Base-by-base conservation (phyloP, 2,329 filamentous ascomycete genomes). In the Ophiocordyceps camponoti-leonardi region DNA sequence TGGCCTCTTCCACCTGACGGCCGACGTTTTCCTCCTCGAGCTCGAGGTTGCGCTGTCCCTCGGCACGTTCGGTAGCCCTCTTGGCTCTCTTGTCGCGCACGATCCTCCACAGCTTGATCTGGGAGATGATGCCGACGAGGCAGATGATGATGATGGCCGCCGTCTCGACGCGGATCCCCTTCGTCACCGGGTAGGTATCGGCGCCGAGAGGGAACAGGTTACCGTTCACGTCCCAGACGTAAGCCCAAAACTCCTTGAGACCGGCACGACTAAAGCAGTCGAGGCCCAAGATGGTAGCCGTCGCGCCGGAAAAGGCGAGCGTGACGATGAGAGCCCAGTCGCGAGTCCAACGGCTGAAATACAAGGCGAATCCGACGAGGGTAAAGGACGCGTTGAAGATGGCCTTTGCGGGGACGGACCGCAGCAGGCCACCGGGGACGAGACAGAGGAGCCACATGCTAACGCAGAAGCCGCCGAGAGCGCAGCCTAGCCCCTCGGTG, bases 161-260 rank as follows among this genome's bases (percentile, higher is more conserved):
- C 28, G 86, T 75, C 59, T 96, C 90, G 14, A 92, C 88, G 37
- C 79, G 77, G 46, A 95, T 92, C 2, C 85, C 86, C 53, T 80
- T 83, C 0, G 86, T 95, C 13, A 94, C 66, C 0, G 90, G 90
- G 58, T 94, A 96, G 0, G 83, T 86, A 43, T 71, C 69, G 1
- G 83, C 82, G 35, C 77, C 74, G 2, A 86, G 65, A 0, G 88
- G 88, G 55, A 96, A 96, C 1, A 87, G 67, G 44, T 83, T 71
- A 40, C 78, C 68, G 59, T 95, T 95, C 37, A 96, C 63, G 42
- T 67, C 67, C 90, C 90, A 96, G 35, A 94, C 71, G 59, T 93
- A 96, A 6, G 86, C 73, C 90, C 90, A 96, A 53, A 95, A 95
- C 60, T 96, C 90, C 61, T 94, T 95, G 54, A 94, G 67, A 0